Base-by-base conservation (phyloP, 768 basidiomycete species). In the Russula lepida region DNA sequence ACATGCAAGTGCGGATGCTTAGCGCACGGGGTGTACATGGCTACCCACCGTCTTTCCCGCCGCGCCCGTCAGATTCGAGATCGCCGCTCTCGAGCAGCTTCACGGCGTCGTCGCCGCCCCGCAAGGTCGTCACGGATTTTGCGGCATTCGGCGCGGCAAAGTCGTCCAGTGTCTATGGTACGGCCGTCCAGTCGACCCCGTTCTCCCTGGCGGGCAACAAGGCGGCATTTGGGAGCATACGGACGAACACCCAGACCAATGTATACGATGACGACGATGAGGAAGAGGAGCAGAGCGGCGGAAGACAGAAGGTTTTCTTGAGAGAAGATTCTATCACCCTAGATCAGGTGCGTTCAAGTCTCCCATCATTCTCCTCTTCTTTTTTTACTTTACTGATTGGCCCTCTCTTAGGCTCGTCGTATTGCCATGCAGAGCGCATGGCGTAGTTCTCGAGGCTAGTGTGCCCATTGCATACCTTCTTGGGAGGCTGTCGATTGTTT, bases 361-460 rank as follows among this genome's bases (percentile, higher is more conserved):
- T 30, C 30, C 60, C 21, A n/a, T 9, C 17, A 7, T 7, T 13
- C 19, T 50, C 15, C 12, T 37, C 17, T 6, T 48, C 37, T 48
- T 19, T 15, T 3, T 33, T 28, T 58, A 35, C 43, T 62, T 32
- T 35, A 13, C 50, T 62, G 30, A 56, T 21, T 43, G 41, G 41
- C 46, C 13, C 23, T 13, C 7, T n/a, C n/a, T n/a, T 62, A 91
- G 88, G 90, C 90, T 5, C 81, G 84, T 64, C 84, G 90, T 49
- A 93, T 93, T 65, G 84, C 90, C 19, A 81, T 93, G 84, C 91
- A 92, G 72, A 92, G 91, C 65, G 91, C 90, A 46, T 93, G 91
- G 90, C 82, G 90, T 70, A 79, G 86, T 68, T 77, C 80, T 44
- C 78, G 84, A 59, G 80, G 77, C 69, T 87, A 69, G 21, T 37